Base-by-base conservation (phyloP, 23 red algal genomes). In the Gracilaria caudata region DNA sequence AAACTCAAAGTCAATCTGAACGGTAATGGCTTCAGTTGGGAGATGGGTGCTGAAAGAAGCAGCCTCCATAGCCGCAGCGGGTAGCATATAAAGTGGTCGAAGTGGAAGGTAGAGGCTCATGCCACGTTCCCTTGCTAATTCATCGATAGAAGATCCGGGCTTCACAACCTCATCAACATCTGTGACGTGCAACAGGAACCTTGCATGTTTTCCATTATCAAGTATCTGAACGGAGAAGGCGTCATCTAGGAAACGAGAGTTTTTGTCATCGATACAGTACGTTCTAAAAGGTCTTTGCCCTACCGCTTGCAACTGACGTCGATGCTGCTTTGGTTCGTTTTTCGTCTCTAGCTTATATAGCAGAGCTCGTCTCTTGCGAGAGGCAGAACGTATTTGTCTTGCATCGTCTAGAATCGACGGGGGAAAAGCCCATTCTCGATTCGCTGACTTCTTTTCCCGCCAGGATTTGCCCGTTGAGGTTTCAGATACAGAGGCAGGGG, bases 131-230 rank as follows among this genome's bases (percentile, higher is more conserved):
- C 75, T 11, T 39, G 91, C 91, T 17, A 94, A n/a, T 4, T 43
- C 43, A 59, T 94, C 91, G 20, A 94, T 79, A 0, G 75, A 55
- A 40, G 83, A 79, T 26, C 80, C 84, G 8, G 65, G 37, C 34
- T 68, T 64, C 19, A 94, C 91, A 1, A 89, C 73, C 29, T 85
- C 91, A 39, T 94, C 91, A 24, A 94, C 91, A 66, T 94, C 91
- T 4, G 91, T 80, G 19, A 94, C 56, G 47, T 94, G 91, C 8
- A 94, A 45, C 6, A 63, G 43, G 39, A 94, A 73, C 3, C 82
- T 44, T 21, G 25, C 63, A 11, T 24, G 37, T 33, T 60, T 35
- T 24, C 64, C 45, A 54, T 64, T 39, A 21, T 73, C 46, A 37
- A 63, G 33, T 19, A 76, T 5, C 38, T 61, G 17, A 17, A 82